Conservation (phyloP, 306 rosid species). For the Lathyrus tuberosus region DNA sequence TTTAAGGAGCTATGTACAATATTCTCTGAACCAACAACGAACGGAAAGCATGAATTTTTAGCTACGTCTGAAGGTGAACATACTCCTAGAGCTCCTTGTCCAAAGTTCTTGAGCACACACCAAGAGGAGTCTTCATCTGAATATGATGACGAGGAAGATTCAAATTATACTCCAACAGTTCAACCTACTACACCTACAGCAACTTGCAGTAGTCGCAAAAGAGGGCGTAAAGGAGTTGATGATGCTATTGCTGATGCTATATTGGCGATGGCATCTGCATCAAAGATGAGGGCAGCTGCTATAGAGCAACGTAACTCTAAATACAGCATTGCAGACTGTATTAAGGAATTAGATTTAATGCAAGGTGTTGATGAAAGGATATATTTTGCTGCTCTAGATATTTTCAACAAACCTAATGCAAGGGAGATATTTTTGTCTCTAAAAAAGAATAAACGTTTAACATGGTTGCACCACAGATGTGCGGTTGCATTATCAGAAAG, state of each 20-base stretch:
- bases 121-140: conserved; percentile 57
- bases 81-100: conserved; percentile 37
- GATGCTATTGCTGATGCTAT: conserved; percentile 72
- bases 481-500: conserved; percentile 28
- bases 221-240: conserved; percentile 70
- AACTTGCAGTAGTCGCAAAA: conserved; percentile 49
- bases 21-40: conserved; percentile 61
- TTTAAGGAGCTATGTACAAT: conserved; percentile 69
- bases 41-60: conserved; percentile 53
- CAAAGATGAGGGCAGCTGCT: conserved; percentile 65
- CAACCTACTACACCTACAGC: conserved; percentile 50
- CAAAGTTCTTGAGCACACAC: conserved; percentile 44
- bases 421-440: conserved; percentile 78
- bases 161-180: conserved; percentile 44
- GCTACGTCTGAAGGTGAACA: conserved; percentile 48
- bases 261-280: conserved; percentile 80
- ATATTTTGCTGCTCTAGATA: conserved; percentile 69
- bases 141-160: conserved; percentile 58
- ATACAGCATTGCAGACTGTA: conserved; percentile 65
- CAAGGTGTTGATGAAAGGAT: conserved; percentile 62
- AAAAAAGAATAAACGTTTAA: conserved; percentile 60
- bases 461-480: conserved; percentile 66
- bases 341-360: conserved; percentile 64
- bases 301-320: conserved; percentile 55
- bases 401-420: conserved; percentile 67